Evolutionary conservation across 176 grass and related monocot genomes (phyloP).

Genomic region (Avena insularis): DNA sequence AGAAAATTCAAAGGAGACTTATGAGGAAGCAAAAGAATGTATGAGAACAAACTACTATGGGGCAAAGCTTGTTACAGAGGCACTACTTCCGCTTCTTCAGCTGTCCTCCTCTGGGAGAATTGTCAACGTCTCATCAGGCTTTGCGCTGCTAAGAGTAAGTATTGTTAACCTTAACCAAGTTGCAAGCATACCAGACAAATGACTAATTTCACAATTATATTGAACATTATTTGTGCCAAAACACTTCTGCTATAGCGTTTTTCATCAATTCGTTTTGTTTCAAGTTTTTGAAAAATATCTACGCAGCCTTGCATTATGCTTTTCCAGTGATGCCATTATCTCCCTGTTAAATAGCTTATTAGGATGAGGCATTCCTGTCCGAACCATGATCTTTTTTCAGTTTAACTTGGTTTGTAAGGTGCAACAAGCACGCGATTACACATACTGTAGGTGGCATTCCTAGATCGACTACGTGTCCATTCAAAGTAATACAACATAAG

Average conservation of each 20-base stretch:
- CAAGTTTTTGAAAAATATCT: neutral
- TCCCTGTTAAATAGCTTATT: neutral
- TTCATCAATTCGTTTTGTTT: neutral
- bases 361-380: neutral
- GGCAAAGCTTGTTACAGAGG: conserved; percentile 53
- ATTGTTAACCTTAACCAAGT: neutral
- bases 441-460: neutral
- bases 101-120: conserved; percentile 54
- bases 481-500: neutral
- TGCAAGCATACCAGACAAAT: neutral
- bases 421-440: neutral
- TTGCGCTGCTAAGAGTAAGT: conserved; percentile 60
- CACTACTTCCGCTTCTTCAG: conserved; percentile 70
- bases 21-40: conserved; percentile 60
- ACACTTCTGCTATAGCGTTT: neutral
- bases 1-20: conserved; percentile 58
- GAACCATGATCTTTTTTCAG: neutral
- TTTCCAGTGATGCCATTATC: neutral
- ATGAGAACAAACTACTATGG: conserved; percentile 67
- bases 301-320: neutral
- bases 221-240: neutral
- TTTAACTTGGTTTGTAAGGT: neutral
- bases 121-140: conserved; percentile 63
- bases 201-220: neutral
- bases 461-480: neutral